Evolutionary conservation across 2,329 filamentous ascomycete species (phyloP).

Genomic region (Zymoseptoria tritici): DNA sequence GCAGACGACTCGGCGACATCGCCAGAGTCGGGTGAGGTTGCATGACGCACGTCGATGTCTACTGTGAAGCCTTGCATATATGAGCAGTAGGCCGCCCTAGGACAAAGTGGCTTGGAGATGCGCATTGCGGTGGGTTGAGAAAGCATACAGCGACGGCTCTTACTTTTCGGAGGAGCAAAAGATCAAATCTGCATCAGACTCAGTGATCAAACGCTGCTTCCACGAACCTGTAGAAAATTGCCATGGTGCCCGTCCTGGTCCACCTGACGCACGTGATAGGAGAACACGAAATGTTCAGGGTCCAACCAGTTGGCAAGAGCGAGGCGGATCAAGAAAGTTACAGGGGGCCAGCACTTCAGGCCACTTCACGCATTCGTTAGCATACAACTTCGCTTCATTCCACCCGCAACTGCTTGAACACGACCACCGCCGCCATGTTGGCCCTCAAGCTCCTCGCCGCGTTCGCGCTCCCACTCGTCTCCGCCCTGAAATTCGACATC

Average conservation of each 20-base stretch:
- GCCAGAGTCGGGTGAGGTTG: background rate
- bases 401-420: background rate
- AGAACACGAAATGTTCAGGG: background rate
- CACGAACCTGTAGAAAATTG: too few species aligned
- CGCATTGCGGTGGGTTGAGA: background rate
- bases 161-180: background rate
- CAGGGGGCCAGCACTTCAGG: background rate
- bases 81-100: too few species aligned
- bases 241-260: too few species aligned
- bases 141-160: background rate
- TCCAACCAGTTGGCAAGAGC: background rate
- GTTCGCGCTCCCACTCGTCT: slow-evolving; percentile 35
- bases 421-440: slow-evolving; percentile 11
- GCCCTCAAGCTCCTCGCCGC: slow-evolving; percentile 33
- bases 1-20: background rate
- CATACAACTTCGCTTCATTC: background rate
- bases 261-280: background rate
- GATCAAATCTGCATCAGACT: background rate
- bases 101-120: background rate
- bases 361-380: background rate
- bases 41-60: background rate
- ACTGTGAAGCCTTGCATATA: too few species aligned
- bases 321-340: background rate
- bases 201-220: background rate
- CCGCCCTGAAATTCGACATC: slow-evolving; percentile 90